Percentiles rank a stretch among this genome's conserved stretches.
Evolutionary conservation across 495 filamentous ascomycete genomes (phyloP).

Genomic region (Delitschia confertaspora): DNA sequence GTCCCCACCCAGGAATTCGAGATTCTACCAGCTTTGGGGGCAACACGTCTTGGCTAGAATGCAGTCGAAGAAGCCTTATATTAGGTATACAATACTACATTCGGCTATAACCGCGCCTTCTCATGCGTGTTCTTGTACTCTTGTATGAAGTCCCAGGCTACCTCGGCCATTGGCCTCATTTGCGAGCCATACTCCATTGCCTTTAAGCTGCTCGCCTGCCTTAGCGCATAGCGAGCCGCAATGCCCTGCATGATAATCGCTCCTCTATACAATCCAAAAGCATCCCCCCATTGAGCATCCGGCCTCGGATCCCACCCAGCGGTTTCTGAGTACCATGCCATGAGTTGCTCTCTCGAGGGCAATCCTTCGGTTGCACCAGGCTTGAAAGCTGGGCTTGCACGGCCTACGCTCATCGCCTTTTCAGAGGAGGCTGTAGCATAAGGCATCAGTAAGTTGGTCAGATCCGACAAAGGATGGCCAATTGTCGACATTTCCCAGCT

Average conservation of each 20-base stretch:
- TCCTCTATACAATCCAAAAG: slow-evolving; percentile 38
- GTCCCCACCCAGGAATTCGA: too few relatives aligned
- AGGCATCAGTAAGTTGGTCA: slow-evolving; percentile 69
- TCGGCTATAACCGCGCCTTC: slow-evolving; percentile 45
- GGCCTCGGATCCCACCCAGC: slow-evolving; percentile 57
- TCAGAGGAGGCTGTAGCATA: slow-evolving; percentile 38
- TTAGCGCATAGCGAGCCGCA: slow-evolving; percentile 67
- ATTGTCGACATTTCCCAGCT: slow-evolving; percentile 96
- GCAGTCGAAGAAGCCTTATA: too few relatives aligned
- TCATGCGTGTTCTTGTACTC: slow-evolving; percentile 36
- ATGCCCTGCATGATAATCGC: slow-evolving; percentile 91
- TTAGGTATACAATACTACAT: slow-evolving; percentile 1
- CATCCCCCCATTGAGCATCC: slow-evolving; percentile 53
- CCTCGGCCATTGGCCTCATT: slow-evolving; percentile 58
- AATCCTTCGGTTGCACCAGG: slow-evolving; percentile 57
- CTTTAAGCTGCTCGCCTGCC: slow-evolving; percentile 84
- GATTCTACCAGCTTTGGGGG: too few relatives aligned
- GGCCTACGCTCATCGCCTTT: slow-evolving; percentile 27
- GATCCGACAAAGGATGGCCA: slow-evolving; percentile 83
- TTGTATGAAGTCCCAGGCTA: slow-evolving; percentile 63
- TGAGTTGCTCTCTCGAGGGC: slow-evolving; percentile 59
- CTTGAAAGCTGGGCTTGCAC: slow-evolving; percentile 43
- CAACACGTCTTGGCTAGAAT: too few relatives aligned
- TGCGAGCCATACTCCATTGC: slow-evolving; percentile 61
- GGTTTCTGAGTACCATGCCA: slow-evolving; percentile 67